Base-by-base conservation (phyloP, 2,329 filamentous ascomycete genomes). In the Colletotrichum orbiculare region DNA sequence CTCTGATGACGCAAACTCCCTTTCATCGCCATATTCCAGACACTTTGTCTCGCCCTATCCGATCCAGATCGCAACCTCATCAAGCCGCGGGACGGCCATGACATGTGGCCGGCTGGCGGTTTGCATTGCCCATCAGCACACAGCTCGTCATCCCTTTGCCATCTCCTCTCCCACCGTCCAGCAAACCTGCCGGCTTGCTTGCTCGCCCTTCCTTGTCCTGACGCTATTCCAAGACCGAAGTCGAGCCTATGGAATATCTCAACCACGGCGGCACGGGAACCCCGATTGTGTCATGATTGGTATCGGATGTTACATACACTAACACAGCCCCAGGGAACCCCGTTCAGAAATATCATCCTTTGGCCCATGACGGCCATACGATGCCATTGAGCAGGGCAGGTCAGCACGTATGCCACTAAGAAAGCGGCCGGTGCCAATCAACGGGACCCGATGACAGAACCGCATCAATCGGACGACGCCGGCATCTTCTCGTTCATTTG, bases 1-100 rank as follows among this genome's bases (percentile, higher is more conserved):
- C 38, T 61, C 39, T 43, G 37, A 57, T 66, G 58, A 66, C 52
- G 63, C 63, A 62, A 45, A 66, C 58, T 66, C 63, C 58, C 63
- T 63, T 49, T 33, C 52, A 52, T 63, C 63, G 57, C 47, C 63
- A 34, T 43, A 4, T 42, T 47, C 35, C 42, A 54, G 47, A 63
- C 41, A 48, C 13, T 3, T 25, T 49, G 63, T 65, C 63, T 65
- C 58, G 46, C 58, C 63, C 53, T 63, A 66, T 45, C 52, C 52
- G 58, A 66, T 66, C 63, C 47, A 38, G 13, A 58, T 50, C 55
- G n/a, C 63, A 33, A 63, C 50, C 49, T 35, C 38, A 33, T 45
- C 49, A 25, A 25, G 25, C 25, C 25, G 25, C 25, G 25, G 25
- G 25, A 25, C 25, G 25, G 25, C 25, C 25, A 25, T 25, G 25